Evolutionary conservation across 139 green algal species (phyloP).

Genomic region (Auxenochlorella protothecoides): DNA sequence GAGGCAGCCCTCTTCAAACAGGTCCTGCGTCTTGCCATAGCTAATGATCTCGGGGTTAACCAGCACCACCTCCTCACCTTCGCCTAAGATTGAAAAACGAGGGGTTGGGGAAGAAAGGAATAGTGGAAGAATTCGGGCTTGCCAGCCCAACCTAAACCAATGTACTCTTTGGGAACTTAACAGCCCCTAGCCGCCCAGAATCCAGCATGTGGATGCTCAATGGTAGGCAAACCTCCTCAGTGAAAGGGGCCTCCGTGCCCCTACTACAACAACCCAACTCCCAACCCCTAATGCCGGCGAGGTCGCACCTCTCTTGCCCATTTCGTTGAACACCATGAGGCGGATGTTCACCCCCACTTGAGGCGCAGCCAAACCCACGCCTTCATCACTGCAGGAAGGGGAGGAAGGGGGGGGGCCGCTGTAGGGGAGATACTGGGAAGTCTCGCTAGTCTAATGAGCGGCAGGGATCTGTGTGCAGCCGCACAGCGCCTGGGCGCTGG

Average conservation of each 20-base stretch:
- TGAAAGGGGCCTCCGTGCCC: too few species aligned
- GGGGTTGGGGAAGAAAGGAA: too few species aligned
- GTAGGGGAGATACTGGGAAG: neutral
- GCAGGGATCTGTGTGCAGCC: too few species aligned
- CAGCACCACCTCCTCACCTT: slow-evolving; percentile 70
- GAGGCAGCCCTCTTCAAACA: slow-evolving; percentile 75
- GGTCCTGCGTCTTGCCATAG: slow-evolving; percentile 34
- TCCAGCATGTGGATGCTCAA: too few species aligned
- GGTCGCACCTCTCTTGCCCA: too few species aligned
- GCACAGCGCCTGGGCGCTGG: too few species aligned
- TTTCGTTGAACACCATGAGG: slow-evolving; percentile 97
- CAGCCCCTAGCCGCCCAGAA: too few species aligned
- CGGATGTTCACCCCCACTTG: slow-evolving; percentile 94
- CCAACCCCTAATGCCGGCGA: slow-evolving; percentile 14
- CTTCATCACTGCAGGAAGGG: slow-evolving; percentile 71
- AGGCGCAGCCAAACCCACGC: slow-evolving; percentile 91
- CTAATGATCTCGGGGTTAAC: slow-evolving; percentile 86
- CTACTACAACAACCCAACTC: too few species aligned
- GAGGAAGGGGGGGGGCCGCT: neutral
- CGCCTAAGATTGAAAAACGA: neutral
- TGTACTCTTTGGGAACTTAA: slow-evolving; percentile 3
- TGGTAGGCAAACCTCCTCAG: too few species aligned
- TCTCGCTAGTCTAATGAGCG: too few species aligned
- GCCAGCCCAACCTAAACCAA: neutral
- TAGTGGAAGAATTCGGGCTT: neutral